These are phyloP conservation scores for Rhizopus delemar DNA, from an alignment of 371 early-diverging fungal genomes.

Conservation along the genomic window DNA sequence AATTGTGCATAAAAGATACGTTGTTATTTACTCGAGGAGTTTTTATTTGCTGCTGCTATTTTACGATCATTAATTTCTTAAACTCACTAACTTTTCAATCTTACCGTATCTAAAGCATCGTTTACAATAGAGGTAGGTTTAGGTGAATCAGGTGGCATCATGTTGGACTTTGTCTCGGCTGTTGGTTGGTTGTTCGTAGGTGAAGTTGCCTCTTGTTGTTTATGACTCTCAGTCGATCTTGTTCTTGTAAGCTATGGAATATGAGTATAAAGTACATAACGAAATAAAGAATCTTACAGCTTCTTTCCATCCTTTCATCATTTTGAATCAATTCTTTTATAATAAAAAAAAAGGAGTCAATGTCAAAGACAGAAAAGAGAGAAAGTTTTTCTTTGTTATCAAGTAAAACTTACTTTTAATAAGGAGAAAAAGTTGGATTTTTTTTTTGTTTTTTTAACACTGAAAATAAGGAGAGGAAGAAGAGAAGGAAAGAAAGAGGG, in stretches of 20 bases:
- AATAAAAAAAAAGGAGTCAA: conserved; percentile 1
- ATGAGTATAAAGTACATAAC: neutral
- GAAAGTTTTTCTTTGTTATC: neutral
- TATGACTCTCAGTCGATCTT: conserved; percentile 14
- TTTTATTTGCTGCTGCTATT: conserved; percentile 6
- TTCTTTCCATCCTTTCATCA: conserved; percentile 51
- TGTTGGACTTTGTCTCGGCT: neutral
- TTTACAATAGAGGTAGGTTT: conserved; percentile 13
- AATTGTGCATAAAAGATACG: conserved; percentile 30
- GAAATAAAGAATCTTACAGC: conserved; percentile 28
- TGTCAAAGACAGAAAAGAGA: neutral
- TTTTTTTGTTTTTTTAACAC: conserved; percentile 2
- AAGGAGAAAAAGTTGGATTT: neutral
- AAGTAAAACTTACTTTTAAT: neutral
- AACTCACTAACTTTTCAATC: neutral
- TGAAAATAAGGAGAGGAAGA: conserved; percentile 13
- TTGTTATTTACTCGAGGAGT: conserved; percentile 9
- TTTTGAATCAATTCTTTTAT: conserved; percentile 1
- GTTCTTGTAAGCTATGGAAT: conserved; percentile 32
- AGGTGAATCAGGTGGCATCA: conserved; percentile 14
- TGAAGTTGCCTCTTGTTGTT: neutral
- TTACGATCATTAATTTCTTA: conserved; percentile 1
- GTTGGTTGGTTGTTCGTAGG: conserved; percentile 8
- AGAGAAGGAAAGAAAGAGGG: conserved; percentile 2
- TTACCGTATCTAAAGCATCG: conserved; percentile 11